phyloP scores from a whole-genome alignment of 2,329 filamentous ascomycete genomes.

The Balansia obtecta region DNA sequence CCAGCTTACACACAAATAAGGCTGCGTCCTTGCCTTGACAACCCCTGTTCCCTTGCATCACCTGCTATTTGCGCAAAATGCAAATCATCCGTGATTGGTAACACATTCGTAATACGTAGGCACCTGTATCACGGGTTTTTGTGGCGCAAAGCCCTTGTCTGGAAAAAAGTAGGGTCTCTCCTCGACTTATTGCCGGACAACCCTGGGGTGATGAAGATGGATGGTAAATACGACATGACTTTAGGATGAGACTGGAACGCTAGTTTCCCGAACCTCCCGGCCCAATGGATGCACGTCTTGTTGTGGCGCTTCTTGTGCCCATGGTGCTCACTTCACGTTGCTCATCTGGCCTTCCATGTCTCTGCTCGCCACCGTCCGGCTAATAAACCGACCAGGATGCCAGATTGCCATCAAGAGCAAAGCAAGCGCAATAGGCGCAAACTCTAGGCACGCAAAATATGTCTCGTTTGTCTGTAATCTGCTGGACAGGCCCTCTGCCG shows the following conservation, averaged over 20 bases:
- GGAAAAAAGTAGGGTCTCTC: neutral
- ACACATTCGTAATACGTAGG: neutral
- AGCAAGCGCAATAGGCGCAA: conserved; percentile 38
- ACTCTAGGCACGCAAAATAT: conserved; percentile 41
- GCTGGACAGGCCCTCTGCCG: conserved; percentile 33
- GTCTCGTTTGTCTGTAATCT: conserved; percentile 35
- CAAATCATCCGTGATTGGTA: neutral
- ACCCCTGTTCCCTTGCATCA: too few species aligned
- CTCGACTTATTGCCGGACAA: neutral
- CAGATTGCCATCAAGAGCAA: conserved; percentile 29
- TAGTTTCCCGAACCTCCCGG: neutral
- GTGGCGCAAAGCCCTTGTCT: neutral
- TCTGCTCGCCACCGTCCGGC: neutral
- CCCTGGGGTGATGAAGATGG: neutral
- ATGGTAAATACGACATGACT: neutral
- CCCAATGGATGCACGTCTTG: neutral
- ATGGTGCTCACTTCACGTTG: neutral
- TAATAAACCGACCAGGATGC: conserved; percentile 16
- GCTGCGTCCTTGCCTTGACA: too few species aligned
- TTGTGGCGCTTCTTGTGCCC: neutral
- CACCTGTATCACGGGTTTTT: neutral
- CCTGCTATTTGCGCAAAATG: neutral
- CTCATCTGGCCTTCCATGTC: neutral
- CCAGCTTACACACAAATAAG: too few species aligned
- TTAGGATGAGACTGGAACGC: neutral